These are phyloP conservation scores for Termitomyces sp. DNA, from an alignment of 1,284 basidiomycete species.

Conservation along the genomic window DNA sequence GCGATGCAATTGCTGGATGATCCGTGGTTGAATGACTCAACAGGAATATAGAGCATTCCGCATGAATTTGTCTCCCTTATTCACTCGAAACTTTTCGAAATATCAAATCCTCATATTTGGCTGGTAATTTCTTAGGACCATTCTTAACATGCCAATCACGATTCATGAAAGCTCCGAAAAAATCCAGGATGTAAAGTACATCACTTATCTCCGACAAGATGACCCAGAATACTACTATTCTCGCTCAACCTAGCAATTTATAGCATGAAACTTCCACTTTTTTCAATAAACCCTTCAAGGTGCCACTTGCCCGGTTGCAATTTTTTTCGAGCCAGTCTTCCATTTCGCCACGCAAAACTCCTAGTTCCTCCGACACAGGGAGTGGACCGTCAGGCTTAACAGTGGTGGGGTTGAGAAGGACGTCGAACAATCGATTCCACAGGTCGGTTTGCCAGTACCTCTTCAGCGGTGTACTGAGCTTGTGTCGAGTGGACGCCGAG, in stretches of 20 bases:
- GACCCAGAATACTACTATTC: background rate
- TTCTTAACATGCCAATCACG: no score
- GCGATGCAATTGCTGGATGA: background rate
- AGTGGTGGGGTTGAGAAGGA: slow-evolving; percentile 76
- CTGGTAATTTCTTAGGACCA: no score
- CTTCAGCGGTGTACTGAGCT: slow-evolving; percentile 77
- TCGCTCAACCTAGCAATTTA: background rate
- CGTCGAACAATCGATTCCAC: slow-evolving; percentile 83
- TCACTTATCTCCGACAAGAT: background rate
- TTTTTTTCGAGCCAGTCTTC: slow-evolving; percentile 80
- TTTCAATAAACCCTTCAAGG: slow-evolving; percentile 78
- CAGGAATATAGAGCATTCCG: no score
- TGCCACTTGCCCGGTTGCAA: slow-evolving; percentile 84
- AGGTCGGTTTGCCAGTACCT: slow-evolving; percentile 93
- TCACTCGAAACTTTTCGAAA: no score
- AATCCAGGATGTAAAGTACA: background rate
- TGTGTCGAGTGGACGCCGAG: slow-evolving; percentile 39
- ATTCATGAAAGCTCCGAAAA: no score
- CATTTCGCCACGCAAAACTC: slow-evolving; percentile 69
- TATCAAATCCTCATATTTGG: no score
- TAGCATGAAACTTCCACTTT: slow-evolving; percentile 62
- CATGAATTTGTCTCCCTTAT: no score
- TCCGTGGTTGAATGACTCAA: background rate
- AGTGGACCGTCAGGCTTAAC: slow-evolving; percentile 50
- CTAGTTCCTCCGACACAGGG: slow-evolving; percentile 71